These are phyloP conservation scores for Mrakia hoshinonis DNA, from an alignment of 768 basidiomycete species.

Conservation along the genomic window DNA sequence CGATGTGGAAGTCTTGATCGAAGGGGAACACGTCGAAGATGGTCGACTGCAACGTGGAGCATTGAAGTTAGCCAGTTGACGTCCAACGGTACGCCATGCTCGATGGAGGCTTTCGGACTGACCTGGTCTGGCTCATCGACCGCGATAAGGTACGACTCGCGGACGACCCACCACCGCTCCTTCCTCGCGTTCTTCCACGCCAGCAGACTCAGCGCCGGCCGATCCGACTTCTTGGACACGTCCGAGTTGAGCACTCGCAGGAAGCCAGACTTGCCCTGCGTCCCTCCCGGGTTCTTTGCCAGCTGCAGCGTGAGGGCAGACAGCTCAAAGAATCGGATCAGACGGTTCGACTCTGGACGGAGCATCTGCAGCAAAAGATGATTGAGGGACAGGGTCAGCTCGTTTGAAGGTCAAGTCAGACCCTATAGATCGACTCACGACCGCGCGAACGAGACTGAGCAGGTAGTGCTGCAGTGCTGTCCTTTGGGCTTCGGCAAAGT, in stretches of 20 bases:
- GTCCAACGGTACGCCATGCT: slow-evolving; percentile 1
- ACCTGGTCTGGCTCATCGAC: slow-evolving; percentile 81
- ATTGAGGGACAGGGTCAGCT: neutral
- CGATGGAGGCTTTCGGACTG: slow-evolving; percentile 29
- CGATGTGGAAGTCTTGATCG: slow-evolving; percentile 77
- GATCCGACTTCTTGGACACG: slow-evolving; percentile 36
- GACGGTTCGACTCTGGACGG: slow-evolving; percentile 79
- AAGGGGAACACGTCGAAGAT: slow-evolving; percentile 90
- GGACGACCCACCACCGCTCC: slow-evolving; percentile 79
- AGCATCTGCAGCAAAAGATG: slow-evolving; percentile 61
- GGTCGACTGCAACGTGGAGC: slow-evolving; percentile 48
- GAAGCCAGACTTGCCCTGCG: slow-evolving; percentile 85
- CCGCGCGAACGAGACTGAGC: slow-evolving; percentile 74
- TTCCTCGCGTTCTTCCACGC: slow-evolving; percentile 47
- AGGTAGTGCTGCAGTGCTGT: slow-evolving; percentile 80
- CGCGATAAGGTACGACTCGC: slow-evolving; percentile 83
- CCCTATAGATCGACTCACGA: slow-evolving; percentile 50
- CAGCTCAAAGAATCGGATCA: slow-evolving; percentile 84
- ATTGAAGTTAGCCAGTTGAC: neutral
- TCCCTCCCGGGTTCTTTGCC: slow-evolving; percentile 59
- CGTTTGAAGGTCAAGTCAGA: neutral
- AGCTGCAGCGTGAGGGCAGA: slow-evolving; percentile 75
- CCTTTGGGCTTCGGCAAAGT: slow-evolving; percentile 74
- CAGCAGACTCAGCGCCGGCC: slow-evolving; percentile 43
- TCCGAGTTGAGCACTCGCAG: slow-evolving; percentile 44